Base-by-base conservation (phyloP, 768 basidiomycete genomes). In the Suillus subaureus region DNA sequence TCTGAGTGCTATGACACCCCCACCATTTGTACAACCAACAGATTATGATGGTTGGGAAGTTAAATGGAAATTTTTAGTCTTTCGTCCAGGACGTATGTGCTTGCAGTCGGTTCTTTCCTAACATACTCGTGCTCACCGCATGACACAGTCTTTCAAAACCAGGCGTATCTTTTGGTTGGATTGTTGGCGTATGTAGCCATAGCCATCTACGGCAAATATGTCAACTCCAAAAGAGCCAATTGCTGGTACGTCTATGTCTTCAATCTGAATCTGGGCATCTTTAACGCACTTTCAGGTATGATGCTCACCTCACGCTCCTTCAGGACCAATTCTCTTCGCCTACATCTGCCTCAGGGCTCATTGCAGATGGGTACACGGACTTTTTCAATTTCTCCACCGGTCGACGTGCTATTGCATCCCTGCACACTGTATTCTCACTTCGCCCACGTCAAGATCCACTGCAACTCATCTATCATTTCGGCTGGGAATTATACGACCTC, bases 301-400 rank as follows among this genome's bases (percentile, higher is more conserved):
- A 82, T 28, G 83, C 86, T 23, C 85, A 94, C 76, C 75, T 79
- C 28, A 77, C 83, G 9, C 74, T 92, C 68, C 84, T 91, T 66
- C 75, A 82, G 54, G 77, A 84, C 42, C 94, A 97, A 76, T 97
- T 97, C 80, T 88, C 92, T 13, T 83, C 80, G 55, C 90, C 93
- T 2, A 61, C 75, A 1, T 80, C 83, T 11, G 81, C 80, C 42
- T 79, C 79, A 6, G 86, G 85, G 12, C 77, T 91, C 58, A 82
- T 83, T 40, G 64, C 81, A 47, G 94, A 95, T 70, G 93, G 93
- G 23, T 82, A 89, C 70, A 83, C 88, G 4, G 93, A 94, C 79
- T 91, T 88, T 73, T 92, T 94, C 81, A 83, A 84, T 73, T 97
- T 92, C 79, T 93, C 93, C 49, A 95, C 94, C 3, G 96, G 96